Percentiles rank a stretch among this genome's conserved stretches.
These are phyloP conservation scores for Chlorella vulgaris DNA, from an alignment of 139 green algal genomes.

Conservation along the genomic window DNA sequence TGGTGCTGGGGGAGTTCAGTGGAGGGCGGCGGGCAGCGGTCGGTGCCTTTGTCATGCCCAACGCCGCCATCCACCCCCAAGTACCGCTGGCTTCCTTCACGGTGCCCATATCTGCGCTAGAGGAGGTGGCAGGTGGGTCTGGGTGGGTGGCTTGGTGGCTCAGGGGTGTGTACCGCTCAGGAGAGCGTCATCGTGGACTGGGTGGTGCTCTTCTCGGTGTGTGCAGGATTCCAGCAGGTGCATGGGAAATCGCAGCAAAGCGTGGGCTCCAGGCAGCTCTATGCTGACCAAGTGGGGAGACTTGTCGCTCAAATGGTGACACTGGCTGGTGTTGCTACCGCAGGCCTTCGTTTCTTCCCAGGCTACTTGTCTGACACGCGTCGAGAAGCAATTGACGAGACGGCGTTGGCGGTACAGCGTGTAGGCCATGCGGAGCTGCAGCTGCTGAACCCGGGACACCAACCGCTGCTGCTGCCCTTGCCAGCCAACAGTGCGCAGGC, in stretches of 20 bases:
- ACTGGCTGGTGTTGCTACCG: background rate
- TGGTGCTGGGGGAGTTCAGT: slow-evolving; percentile 49
- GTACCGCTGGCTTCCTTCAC: slow-evolving; percentile 75
- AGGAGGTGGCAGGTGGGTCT: slow-evolving; percentile 64
- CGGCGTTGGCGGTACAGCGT: slow-evolving; percentile 60
- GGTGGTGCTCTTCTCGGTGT: background rate
- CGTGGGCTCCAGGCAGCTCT: no score
- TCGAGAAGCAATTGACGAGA: slow-evolving; percentile 59
- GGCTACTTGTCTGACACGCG: slow-evolving; percentile 51
- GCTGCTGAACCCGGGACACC: slow-evolving; percentile 39
- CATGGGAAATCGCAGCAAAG: no score
- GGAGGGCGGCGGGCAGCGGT: slow-evolving; percentile 47
- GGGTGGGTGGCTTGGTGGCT: background rate
- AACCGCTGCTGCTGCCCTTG: slow-evolving; percentile 19
- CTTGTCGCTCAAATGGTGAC: no score
- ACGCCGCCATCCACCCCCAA: slow-evolving; percentile 70
- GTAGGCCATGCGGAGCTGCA: slow-evolving; percentile 50
- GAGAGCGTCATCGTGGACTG: no score
- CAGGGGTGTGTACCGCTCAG: no score
- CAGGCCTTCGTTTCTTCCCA: slow-evolving; percentile 76
- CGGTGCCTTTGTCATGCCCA: slow-evolving; percentile 88
- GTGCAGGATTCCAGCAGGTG: no score
- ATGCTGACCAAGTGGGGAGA: no score
- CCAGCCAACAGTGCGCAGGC: background rate
- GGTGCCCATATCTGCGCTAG: slow-evolving; percentile 77